Base-by-base conservation (phyloP, 2,329 filamentous ascomycete species). In the Dactylellina cionopaga region DNA sequence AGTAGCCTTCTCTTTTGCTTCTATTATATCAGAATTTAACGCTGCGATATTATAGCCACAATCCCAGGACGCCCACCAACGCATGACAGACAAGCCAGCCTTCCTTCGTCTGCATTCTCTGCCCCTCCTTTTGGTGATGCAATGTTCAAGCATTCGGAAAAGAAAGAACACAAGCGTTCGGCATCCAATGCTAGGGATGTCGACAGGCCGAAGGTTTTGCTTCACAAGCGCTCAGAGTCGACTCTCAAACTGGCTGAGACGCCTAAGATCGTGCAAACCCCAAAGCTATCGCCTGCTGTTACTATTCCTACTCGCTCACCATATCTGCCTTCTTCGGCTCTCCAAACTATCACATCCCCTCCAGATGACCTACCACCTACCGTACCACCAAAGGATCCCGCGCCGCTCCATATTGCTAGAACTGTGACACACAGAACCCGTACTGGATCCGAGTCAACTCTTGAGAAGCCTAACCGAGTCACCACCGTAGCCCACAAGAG, bases 41-140 rank as follows among this genome's bases (percentile, higher is more conserved):
- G 17, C 58, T 51, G 55, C 22, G 35, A 54, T 37, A 77, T 1
- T 75, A 89, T 88, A 88, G 74, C 90, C 88, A 25, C 68, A 51
- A 89, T 90, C 75, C 88, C 88, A 31, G 88, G 87, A 39, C 84
- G 87, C 5, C 87, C 87, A 62, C 83, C 88, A 31, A 79, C 89
- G 24, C 87, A 89, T 75, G 88, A 89, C 80, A 84, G 87, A 59
- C 72, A 75, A 44, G 74, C 73, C 51, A 74, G 68, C 43, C 72
- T 54, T 71, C 75, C 41, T 46, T 41, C 51, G 17, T 51, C 75
- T 9, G 56, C 69, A 7, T 72, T 69, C 15, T 74, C 64, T 5
- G 44, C 62, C 33, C 64, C 73, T 27, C 58, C 68, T 25, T 72
- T 75, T 29, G 52, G 59, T 19, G 63, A 63, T 11, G 41, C 74